phyloP scores from a whole-genome alignment of 257 asterid species.

The Salvia rosmarinus region DNA sequence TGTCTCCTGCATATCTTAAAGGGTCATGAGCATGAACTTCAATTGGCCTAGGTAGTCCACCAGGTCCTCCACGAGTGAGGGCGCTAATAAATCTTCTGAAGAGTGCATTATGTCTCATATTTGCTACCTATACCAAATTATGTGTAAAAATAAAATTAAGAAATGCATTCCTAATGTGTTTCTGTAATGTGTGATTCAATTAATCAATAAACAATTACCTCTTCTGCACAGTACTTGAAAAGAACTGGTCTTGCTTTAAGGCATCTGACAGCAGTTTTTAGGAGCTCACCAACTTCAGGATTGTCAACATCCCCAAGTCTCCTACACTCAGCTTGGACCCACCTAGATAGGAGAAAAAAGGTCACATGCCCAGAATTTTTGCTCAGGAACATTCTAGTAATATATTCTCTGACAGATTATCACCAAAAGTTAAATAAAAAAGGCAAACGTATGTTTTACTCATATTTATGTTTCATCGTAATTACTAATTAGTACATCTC shows the following conservation, averaged over 20 bases:
- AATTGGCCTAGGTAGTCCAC: slow-evolving; percentile 98
- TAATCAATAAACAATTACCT: slow-evolving; percentile 56
- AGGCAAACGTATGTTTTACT: background rate
- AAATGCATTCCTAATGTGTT: slow-evolving; percentile 18
- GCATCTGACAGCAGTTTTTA: slow-evolving; percentile 88
- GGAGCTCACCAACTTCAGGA: slow-evolving; percentile 93
- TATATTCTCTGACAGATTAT: background rate
- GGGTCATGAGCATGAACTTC: slow-evolving; percentile 99
- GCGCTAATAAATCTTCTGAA: slow-evolving; percentile 99
- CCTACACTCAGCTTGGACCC: slow-evolving; percentile 98
- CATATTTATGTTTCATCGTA: background rate
- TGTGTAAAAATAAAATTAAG: slow-evolving; percentile 26
- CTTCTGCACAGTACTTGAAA: slow-evolving; percentile 97
- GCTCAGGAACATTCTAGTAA: background rate
- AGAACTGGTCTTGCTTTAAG: slow-evolving; percentile 96
- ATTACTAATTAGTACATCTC: background rate
- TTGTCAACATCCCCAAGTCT: slow-evolving; percentile 90
- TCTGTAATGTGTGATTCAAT: slow-evolving; percentile 25
- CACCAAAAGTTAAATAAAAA: background rate
- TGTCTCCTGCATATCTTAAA: slow-evolving; percentile 95
- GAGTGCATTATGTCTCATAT: slow-evolving; percentile 97
- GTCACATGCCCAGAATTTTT: slow-evolving; percentile 23
- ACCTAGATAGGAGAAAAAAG: slow-evolving; percentile 52
- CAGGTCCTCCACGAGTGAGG: slow-evolving; percentile 98
- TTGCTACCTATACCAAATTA: slow-evolving; percentile 69